Conservation (phyloP, 148 eudicot genomes). For the Vaccinium darrowii region DNA sequence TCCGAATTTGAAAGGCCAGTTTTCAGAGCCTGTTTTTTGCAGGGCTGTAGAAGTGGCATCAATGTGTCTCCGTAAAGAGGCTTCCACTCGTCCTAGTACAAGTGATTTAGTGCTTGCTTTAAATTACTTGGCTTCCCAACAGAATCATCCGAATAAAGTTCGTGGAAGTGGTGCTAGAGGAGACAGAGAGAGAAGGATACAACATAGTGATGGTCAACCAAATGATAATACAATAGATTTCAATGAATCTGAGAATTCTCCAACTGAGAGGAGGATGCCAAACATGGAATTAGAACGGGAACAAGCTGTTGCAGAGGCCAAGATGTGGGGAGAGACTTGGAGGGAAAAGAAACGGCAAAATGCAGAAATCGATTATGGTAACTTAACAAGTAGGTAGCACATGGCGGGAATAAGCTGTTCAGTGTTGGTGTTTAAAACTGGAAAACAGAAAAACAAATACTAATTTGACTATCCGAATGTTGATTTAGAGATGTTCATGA, state of each 20-base stretch:
- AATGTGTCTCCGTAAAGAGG: constrained; percentile 57
- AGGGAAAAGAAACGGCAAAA: constrained; percentile 47
- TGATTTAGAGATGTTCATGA: background rate
- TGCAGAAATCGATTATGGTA: constrained; percentile 25
- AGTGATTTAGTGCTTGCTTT: constrained; percentile 55
- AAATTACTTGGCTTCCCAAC: constrained; percentile 40
- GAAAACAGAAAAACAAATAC: background rate
- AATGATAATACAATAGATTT: background rate
- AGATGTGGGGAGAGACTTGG: constrained; percentile 73
- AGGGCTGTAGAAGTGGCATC: constrained; percentile 54
- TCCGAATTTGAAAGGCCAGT: constrained; percentile 52
- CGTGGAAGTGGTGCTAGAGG: background rate
- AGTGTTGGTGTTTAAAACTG: background rate
- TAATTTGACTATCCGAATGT: background rate
- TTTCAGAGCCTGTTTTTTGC: constrained; percentile 31
- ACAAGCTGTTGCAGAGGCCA: constrained; percentile 75
- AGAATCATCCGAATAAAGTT: constrained; percentile 13
- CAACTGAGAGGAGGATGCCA: background rate
- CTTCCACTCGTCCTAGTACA: constrained; percentile 51
- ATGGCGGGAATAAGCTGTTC: background rate
- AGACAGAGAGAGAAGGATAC: constrained; percentile 11
- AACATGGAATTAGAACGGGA: constrained; percentile 42
- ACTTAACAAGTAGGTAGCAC: constrained; percentile 4
- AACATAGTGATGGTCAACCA: constrained; percentile 7
- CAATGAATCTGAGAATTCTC: background rate